Evolutionary conservation across 2,329 filamentous ascomycete genomes (phyloP), one percentile per base, ranked within the genome.

Genomic region (Pezicula neosporulosa): DNA sequence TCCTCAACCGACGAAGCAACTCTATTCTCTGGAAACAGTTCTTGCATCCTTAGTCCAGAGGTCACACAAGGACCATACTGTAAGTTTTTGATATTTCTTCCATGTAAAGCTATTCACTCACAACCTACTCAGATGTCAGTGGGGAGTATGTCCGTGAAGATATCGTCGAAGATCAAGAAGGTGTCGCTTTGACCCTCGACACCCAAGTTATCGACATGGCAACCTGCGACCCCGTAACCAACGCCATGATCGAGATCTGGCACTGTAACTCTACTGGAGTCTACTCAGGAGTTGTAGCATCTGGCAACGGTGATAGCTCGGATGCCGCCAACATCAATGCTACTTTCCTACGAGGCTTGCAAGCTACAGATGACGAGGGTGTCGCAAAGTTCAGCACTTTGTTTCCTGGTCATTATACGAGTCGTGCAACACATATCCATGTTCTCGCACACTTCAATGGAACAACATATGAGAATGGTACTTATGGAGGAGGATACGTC

Each of bases 141-240:
- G 77, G 77, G 28, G 77, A 80, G 59, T 68, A 73, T 45, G 63
- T 80, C 51, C 71, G 77, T 28, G 56, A 68, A 41, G 65, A 81
- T 55, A 63, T 81, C 33, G 70, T 66, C 19, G 75, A 78, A 38
- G 65, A 67, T 19, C 69, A 79, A 59, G 54, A 59, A 13, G 78
- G 77, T 46, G 68, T 81, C 28, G 67, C 70, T 21, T 63, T 79
- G 27, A 70, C 70, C 2, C 63, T 79, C 8, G 76, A 78, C 58
- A 71, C 77, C 56, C 77, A 80, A 60, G 66, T 81, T 48, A 70
- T 80, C 51, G 77, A 81, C 58, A 72, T 79, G 56, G 81, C 77
- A 77, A 37, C 35, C 28, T 70, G 52, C 49, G 47, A 44, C 19
- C 50, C 68, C 56, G 43, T 18, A 16, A 68, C 67, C 6, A 64